Evolutionary conservation across 2,329 filamentous ascomycete species (phyloP), one percentile per base, ranked within the genome.

Genomic region (Colletotrichum sp.): DNA sequence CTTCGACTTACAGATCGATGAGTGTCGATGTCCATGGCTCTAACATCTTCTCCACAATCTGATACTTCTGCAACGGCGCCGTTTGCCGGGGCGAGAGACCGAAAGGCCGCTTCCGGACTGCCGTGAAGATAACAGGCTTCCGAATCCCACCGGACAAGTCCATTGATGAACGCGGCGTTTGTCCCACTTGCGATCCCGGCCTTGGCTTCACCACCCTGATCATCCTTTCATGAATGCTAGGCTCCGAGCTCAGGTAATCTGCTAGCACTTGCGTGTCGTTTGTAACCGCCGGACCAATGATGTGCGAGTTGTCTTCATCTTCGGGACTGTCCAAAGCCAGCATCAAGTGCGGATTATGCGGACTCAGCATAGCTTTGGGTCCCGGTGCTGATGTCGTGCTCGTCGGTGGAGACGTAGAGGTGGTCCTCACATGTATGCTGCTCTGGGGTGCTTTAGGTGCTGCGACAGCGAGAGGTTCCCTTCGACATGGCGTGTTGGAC

Each of bases 201-300:
- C 64, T 76, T 5, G 73, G 69, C 32, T 76, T 76, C 2, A 73
- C 73, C n/a, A 76, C 73, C 39, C 80, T 80, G n/a, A 78, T 78
- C 70, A 78, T 77, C 29, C 77, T 83, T 84, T 70, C 82, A 78
- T 30, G 85, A 83, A 22, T 76, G 16, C 49, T 76, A 3, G 69
- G 72, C 22, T 77, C 76, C 7, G 76, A 76, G 11, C 88, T 88
- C 74, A 92, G 87, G 72, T 91, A 92, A 68, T 90, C 88, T n/a
- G 91, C 89, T 62, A 93, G 85, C 13, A 93, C 87, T 69, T 92
- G 90, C 2, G 89, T 91, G 82, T 93, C 91, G 65, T 89, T 89
- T 7, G 90, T 91, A 8, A 90, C 87, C 8, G 90, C 89, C 0
- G 91, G 91, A 0, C 91, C 90, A 68, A 93, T 88, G 74, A 93